A percentile compares a stretch with the other conserved stretches of the same genome.
phyloP scores from a whole-genome alignment of 2,329 filamentous ascomycete genomes.

The Ophiobolus disseminans region DNA sequence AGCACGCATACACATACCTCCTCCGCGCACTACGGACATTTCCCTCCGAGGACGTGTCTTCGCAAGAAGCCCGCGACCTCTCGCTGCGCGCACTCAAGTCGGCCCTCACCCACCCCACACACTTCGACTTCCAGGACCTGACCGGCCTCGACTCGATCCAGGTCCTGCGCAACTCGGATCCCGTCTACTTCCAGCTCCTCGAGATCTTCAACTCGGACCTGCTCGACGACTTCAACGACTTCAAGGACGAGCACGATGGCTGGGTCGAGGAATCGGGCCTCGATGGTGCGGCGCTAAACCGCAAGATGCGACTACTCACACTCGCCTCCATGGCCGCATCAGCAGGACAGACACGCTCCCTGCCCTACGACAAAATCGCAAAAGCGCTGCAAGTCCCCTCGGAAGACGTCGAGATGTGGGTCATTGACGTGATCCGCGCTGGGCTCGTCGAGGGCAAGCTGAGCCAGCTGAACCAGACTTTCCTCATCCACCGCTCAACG shows the following conservation, averaged over 20 bases:
- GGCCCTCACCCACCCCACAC: constrained; percentile 69
- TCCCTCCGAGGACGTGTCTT: constrained; percentile 63
- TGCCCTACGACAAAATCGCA: constrained; percentile 85
- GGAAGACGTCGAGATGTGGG: constrained; percentile 95
- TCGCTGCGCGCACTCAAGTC: constrained; percentile 70
- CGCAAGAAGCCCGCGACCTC: constrained; percentile 63
- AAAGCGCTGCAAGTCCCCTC: constrained; percentile 81
- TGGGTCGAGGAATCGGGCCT: constrained; percentile 80
- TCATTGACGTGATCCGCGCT: constrained; percentile 96
- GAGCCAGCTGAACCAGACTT: constrained; percentile 88
- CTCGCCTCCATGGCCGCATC: constrained; percentile 88
- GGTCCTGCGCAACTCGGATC: constrained; percentile 82
- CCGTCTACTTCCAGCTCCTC: constrained; percentile 86
- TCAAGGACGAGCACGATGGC: constrained; percentile 86
- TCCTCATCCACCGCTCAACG: constrained; percentile 93
- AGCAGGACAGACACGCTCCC: constrained; percentile 77
- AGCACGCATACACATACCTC: constrained; percentile 77
- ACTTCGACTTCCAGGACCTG: constrained; percentile 77
- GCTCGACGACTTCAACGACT: constrained; percentile 94
- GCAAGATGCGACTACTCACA: constrained; percentile 95
- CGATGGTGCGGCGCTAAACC: constrained; percentile 77
- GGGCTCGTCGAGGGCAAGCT: constrained; percentile 96
- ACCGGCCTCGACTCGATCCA: constrained; percentile 79
- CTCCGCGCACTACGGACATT: constrained; percentile 80
- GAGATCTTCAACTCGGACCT: constrained; percentile 95